Base-by-base conservation (phyloP, 2,329 filamentous ascomycete genomes). In the Beauveria brongniartii region DNA sequence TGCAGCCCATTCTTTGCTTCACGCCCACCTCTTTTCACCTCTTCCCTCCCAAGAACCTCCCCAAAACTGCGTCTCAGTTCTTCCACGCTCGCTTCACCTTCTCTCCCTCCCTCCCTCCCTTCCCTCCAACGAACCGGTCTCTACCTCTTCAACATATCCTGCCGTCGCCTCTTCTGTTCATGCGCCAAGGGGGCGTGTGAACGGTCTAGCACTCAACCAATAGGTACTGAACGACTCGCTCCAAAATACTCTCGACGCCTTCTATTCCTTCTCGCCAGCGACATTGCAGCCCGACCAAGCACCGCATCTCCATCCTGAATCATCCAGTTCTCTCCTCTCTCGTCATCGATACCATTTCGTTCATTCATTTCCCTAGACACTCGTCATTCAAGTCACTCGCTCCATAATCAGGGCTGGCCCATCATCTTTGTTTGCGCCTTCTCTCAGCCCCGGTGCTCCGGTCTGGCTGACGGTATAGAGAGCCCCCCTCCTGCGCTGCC, bases 401-500 rank as follows among this genome's bases (percentile, higher is more conserved):
- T 50, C 10, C 46, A 26, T 28, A 46, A 34, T 20, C 12, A 47
- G 7, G 12, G 8, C 44, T 40, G 43, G 30, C 28, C 28, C 20
- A 28, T 40, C 28, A 10, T 28, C 55, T 51, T 59, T 47, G 41
- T 53, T 59, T 52, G 47, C 41, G 63, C 62, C n/a, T 63, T 66
- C 37, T 55, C 59, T 57, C 62, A 90, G 51, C 65, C 61, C 65
- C 61, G 55, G 62, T 34, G 55, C 56, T 67, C 63, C 68, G 67
- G 67, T 68, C 22, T 18, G 20, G 66, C 67, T 67, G 70, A 67
- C 67, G 67, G 70, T 72, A 65, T 66, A 68, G 67, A 69, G 71
- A 70, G 69, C 69, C 63, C 62, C 66, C 67, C 63, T 30, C 53
- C 40, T 34, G 53, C 40, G 67, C 65, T 67, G 68, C 68, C 69